Base-by-base conservation (phyloP, 257 asterid species). In the Solanum medicagineum region DNA sequence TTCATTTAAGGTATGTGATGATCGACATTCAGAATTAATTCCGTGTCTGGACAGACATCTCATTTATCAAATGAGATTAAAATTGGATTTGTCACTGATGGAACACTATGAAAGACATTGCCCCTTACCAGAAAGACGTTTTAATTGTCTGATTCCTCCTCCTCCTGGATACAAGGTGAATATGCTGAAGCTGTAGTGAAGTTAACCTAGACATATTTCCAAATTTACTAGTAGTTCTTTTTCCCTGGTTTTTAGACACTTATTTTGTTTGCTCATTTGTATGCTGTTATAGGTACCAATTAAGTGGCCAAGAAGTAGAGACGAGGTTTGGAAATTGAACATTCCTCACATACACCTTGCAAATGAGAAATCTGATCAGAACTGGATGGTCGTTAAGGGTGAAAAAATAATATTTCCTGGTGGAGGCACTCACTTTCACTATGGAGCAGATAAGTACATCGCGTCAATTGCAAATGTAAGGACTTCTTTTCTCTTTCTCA, bases 61-160 rank as follows among this genome's bases (percentile, higher is more conserved):
- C 87, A 95, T 94, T 86, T 97, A 94, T 81, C 99, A 95, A 86
- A 93, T 87, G 93, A 92, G 98, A 91, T 66, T 95, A 89, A 97
- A 97, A 87, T 90, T 95, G 95, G 99, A 97, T 88, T 90, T 97
- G 49, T 92, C 99, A 66, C 73, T 97, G 90, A 97, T 97, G 99
- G 99, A 97, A 94, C 99, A 97, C 92, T 97, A 97, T 79, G 99
- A 97, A 90, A 92, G 99, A 70, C 98, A 94, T 88, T 95, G 98
- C 90, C 99, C 99, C 15, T 85, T 89, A 86, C 98, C 96, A 14
- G 99, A 95, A 88, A 93, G 99, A 88, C 93, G 94, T 75, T 95
- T 63, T 89, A 95, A 95, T 89, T 95, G 99, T 87, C 87, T 94
- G 91, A 95, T 95, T 89, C 98, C 99, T 88, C 99, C 99, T 82